Percentiles rank a stretch among this genome's conserved stretches.
These are phyloP conservation scores for Leucosporidium yakuticum DNA, from an alignment of 768 basidiomycete genomes.

Conservation along the genomic window DNA sequence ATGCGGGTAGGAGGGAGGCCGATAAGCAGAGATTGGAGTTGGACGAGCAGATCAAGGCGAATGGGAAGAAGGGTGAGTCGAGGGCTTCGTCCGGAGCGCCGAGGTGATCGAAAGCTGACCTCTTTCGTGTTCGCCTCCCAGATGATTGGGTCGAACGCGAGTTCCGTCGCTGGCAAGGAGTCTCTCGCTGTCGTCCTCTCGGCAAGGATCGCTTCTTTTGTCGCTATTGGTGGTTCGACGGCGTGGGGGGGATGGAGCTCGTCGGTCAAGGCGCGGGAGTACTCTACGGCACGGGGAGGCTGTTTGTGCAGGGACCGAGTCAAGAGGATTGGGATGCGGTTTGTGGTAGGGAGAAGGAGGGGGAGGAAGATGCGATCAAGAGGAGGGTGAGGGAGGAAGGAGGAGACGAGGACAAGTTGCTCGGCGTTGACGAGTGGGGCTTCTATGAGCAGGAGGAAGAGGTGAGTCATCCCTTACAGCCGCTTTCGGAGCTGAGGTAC, in stretches of 20 bases:
- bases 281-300: constrained; percentile 77
- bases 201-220: constrained; percentile 92
- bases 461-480: constrained; percentile 51
- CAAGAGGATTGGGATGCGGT: constrained; percentile 71
- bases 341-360: constrained; percentile 42
- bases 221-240: constrained; percentile 98
- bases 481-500: not conserved
- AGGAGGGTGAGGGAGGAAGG: constrained; percentile 57
- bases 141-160: constrained; percentile 87
- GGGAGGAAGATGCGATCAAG: constrained; percentile 53
- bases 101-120: constrained; percentile 60
- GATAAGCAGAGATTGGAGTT: not conserved
- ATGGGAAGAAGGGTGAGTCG: constrained; percentile 54
- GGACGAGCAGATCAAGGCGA: constrained; percentile 45
- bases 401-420: constrained; percentile 68
- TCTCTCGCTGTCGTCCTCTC: constrained; percentile 76
- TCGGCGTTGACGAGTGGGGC: constrained; percentile 81
- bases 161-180: constrained; percentile 80
- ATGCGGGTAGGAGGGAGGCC: not conserved
- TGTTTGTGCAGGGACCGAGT: constrained; percentile 90
- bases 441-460: constrained; percentile 79
- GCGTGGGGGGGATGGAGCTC: constrained; percentile 63
- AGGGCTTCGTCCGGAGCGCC: too few species aligned
- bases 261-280: constrained; percentile 57
- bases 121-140: too few species aligned